Percentiles rank a stretch among this genome's conserved stretches.
Evolutionary conservation across 257 asterid genomes (phyloP).

Genomic region (Nicotiana tomentosiformis): DNA sequence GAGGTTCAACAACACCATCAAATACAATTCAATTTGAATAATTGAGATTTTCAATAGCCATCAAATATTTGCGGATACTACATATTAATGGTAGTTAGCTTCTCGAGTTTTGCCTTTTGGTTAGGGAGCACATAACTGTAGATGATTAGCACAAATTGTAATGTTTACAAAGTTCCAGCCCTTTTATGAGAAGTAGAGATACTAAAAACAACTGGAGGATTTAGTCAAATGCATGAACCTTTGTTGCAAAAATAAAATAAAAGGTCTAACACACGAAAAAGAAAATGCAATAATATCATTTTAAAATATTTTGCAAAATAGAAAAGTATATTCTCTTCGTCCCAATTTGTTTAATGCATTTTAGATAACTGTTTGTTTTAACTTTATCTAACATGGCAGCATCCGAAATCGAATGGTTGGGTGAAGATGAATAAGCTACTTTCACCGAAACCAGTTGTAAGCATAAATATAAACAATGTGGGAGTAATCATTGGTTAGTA

Average conservation of each 20-base stretch:
- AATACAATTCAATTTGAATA: not conserved
- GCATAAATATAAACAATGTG: no score
- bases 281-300: no score
- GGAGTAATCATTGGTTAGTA: no score
- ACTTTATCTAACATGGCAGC: not conserved
- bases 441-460: no score
- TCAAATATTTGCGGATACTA: not conserved
- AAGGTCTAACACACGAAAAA: not conserved
- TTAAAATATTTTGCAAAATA: not conserved
- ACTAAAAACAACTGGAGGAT: not conserved
- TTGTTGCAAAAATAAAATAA: no score
- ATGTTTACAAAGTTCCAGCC: not conserved
- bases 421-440: not conserved
- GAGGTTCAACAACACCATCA: not conserved
- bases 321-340: no score
- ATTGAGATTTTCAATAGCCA: not conserved
- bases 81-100: not conserved
- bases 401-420: not conserved
- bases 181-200: not conserved
- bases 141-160: no score
- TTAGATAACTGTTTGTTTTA: not conserved
- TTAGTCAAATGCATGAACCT: not conserved
- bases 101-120: not conserved
- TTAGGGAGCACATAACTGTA: not conserved
- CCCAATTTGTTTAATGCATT: no score